Conservation (phyloP, 352 stramenopile genomes). For the Phytophthora litchii region DNA sequence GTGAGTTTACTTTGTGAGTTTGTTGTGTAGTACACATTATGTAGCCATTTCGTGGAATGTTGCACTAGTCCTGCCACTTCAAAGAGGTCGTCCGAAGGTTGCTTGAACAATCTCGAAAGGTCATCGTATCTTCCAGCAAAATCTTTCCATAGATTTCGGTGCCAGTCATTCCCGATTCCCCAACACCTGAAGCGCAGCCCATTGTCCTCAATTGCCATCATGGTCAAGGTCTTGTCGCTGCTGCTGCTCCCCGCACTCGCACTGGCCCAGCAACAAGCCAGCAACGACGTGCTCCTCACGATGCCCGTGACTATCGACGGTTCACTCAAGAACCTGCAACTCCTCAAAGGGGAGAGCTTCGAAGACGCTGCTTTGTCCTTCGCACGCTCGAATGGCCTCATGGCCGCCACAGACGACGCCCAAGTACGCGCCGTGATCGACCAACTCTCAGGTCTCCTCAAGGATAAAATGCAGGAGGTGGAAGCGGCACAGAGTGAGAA, state of each 20-base stretch:
- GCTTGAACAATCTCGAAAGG: constrained; percentile 20
- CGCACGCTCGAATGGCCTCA: constrained; percentile 62
- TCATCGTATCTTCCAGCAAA: constrained; percentile 19
- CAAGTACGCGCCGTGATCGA: constrained; percentile 63
- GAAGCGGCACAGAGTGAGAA: constrained; percentile 27
- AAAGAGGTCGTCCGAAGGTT: constrained; percentile 12
- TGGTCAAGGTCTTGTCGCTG: constrained; percentile 24
- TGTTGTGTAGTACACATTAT: too few species aligned
- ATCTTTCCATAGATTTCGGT: constrained; percentile 43
- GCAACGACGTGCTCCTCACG: constrained; percentile 68
- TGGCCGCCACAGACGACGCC: constrained; percentile 50
- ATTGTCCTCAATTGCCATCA: constrained; percentile 8
- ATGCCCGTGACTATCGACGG: constrained; percentile 73
- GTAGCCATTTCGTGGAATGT: constrained; percentile 1
- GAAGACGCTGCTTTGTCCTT: constrained; percentile 70
- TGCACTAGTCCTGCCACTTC: background rate
- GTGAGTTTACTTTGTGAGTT: too few species aligned
- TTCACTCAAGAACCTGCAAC: constrained; percentile 59
- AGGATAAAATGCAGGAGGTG: constrained; percentile 65
- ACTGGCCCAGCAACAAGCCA: constrained; percentile 38
- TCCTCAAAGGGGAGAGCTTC: constrained; percentile 71
- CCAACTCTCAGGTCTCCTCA: constrained; percentile 69
- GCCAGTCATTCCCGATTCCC: constrained; percentile 23
- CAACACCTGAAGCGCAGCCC: constrained; percentile 1
- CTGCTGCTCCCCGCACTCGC: constrained; percentile 39